Base-by-base conservation (phyloP, 352 stramenopile species). In the Thalassiosira exigua region DNA sequence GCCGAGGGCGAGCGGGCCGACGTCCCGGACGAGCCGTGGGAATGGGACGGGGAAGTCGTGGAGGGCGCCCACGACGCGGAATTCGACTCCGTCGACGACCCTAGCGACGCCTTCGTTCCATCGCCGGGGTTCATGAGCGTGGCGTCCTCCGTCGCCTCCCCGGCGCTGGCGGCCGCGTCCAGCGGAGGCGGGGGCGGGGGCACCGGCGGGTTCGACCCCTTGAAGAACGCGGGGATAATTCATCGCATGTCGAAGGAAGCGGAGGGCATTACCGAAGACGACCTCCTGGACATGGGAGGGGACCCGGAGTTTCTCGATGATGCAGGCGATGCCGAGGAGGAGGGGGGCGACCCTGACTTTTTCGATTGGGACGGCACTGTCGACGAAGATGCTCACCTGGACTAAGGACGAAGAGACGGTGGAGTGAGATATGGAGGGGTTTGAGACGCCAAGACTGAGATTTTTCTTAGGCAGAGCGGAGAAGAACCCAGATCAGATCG, bases 301-400 rank as follows among this genome's bases (percentile, higher is more conserved):
- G 79, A 87, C 73, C 66, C 79, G 17, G 72, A 54, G 3, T 86
- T 86, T 69, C 33, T 86, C 14, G 57, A 59, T 0, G 60, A 75
- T 0, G 48, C 60, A 44, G 56, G 48, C 9, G 42, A 57, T n/a
- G 30, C 67, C 21, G 19, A 29, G 24, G 36, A 66, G 52, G 7
- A 1, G 4, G 36, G 64, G 30, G 46, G 69, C 27, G 48, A 78
- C 27, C 33, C 53, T 19, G 4, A 30, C 50, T 62, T 69, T 50
- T 83, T 61, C 58, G 66, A 69, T 52, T 88, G 81, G 81, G 81
- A 88, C 77, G 81, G 81, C 17, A 64, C 33, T 21, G 73, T 88
- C 0, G 65, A 84, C 51, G 81, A 88, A 70, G 77, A 88, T 50
- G 81, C 81, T 11, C 81, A 88, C 70, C 60, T 84, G 54, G 77